These are phyloP conservation scores for Gelatoporia subvermispora DNA, from an alignment of 768 basidiomycete species.

Conservation along the genomic window DNA sequence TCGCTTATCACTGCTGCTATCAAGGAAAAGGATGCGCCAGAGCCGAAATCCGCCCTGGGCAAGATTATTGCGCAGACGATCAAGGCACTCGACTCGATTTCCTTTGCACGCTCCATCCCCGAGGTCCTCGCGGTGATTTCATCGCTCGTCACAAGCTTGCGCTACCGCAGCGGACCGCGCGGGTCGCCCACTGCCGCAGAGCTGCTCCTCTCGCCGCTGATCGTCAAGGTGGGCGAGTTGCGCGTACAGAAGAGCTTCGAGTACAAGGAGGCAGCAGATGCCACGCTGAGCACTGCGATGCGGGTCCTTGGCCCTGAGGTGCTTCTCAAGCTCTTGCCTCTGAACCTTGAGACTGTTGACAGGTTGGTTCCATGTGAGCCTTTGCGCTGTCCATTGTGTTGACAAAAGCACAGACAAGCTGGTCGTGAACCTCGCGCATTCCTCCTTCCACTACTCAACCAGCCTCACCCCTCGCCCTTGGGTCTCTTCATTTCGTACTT, in stretches of 20 bases:
- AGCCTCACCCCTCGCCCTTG: constrained; percentile 77
- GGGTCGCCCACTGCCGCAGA: constrained; percentile 59
- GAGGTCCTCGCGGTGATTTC: constrained; percentile 73
- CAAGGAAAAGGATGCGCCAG: constrained; percentile 35
- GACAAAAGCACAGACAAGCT: constrained; percentile 42
- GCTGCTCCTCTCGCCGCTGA: constrained; percentile 59
- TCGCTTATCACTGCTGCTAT: constrained; percentile 52
- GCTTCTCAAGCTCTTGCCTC: constrained; percentile 66
- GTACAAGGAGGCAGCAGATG: constrained; percentile 83
- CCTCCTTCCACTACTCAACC: constrained; percentile 80
- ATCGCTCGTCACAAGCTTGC: constrained; percentile 60
- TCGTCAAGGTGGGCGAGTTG: constrained; percentile 69
- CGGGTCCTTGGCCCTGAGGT: constrained; percentile 81
- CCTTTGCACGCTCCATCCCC: constrained; percentile 71
- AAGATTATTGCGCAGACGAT: constrained; percentile 59
- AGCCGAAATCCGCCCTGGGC: constrained; percentile 50
- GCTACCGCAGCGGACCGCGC: constrained; percentile 39
- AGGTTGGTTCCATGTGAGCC: constrained; percentile 43
- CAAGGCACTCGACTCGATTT: constrained; percentile 67
- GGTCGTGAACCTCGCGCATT: constrained; percentile 85
- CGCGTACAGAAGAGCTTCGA: constrained; percentile 81
- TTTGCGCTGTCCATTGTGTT: background rate
- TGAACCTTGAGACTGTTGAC: constrained; percentile 80
- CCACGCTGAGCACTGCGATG: constrained; percentile 74
- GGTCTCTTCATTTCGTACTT: constrained; percentile 87